Percentiles rank a stretch among this genome's conserved stretches.
These are phyloP conservation scores for Microcera coccophila DNA, from an alignment of 2,329 filamentous ascomycete genomes.

Conservation along the genomic window DNA sequence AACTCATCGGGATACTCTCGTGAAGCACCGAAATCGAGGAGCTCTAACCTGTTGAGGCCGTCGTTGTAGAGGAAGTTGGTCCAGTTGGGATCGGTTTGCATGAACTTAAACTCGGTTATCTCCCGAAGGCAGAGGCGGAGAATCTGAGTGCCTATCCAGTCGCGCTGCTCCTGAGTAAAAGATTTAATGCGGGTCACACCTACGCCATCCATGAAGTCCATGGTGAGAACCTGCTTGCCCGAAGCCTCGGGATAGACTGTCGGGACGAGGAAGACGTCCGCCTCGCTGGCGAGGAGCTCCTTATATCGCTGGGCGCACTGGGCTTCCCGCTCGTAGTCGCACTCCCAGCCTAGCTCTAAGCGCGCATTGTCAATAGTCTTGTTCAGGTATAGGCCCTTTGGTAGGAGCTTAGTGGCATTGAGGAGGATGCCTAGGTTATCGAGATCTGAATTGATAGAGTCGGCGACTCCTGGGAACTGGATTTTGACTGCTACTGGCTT, in stretches of 20 bases:
- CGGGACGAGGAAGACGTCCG: slow-evolving; percentile 73
- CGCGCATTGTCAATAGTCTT: slow-evolving; percentile 97
- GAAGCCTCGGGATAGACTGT: slow-evolving; percentile 73
- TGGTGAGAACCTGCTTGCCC: slow-evolving; percentile 83
- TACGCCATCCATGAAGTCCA: slow-evolving; percentile 83
- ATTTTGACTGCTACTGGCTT: slow-evolving; percentile 88
- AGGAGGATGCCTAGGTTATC: slow-evolving; percentile 90
- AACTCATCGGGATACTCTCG: slow-evolving; percentile 80
- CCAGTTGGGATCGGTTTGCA: slow-evolving; percentile 99
- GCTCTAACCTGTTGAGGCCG: slow-evolving; percentile 67
- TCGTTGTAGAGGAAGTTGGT: slow-evolving; percentile 95
- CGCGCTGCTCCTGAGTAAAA: slow-evolving; percentile 77
- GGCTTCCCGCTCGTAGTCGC: slow-evolving; percentile 88
- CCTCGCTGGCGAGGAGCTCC: slow-evolving; percentile 63
- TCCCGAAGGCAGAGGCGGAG: slow-evolving; percentile 88
- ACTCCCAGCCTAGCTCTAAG: slow-evolving; percentile 92
- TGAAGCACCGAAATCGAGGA: slow-evolving; percentile 93
- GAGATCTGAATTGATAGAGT: slow-evolving; percentile 93
- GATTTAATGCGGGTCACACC: slow-evolving; percentile 76
- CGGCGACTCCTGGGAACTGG: slow-evolving; percentile 92
- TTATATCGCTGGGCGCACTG: slow-evolving; percentile 73
- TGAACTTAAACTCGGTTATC: slow-evolving; percentile 91
- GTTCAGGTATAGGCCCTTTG: slow-evolving; percentile 88
- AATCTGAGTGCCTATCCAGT: slow-evolving; percentile 96
- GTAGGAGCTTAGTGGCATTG: slow-evolving; percentile 83